phyloP scores from a whole-genome alignment of 2,329 filamentous ascomycete species.

The Hypoxylon rubiginosum region DNA sequence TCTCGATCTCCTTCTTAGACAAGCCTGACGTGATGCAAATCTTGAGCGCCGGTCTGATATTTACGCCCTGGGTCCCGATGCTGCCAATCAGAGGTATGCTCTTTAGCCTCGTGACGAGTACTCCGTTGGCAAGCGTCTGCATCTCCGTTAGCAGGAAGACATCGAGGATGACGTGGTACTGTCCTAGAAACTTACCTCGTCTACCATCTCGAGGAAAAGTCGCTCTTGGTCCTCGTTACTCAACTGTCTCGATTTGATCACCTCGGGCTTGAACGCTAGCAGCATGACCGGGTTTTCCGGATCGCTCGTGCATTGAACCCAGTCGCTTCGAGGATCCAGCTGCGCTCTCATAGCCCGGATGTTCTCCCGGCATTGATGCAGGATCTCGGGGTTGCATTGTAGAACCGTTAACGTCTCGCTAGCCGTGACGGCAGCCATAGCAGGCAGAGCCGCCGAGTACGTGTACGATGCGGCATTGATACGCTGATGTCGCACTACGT shows the following conservation, averaged over 20 bases:
- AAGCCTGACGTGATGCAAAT: constrained; percentile 90
- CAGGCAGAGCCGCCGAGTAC: constrained; percentile 93
- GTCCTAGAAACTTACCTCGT: constrained; percentile 78
- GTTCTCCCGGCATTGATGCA: constrained; percentile 85
- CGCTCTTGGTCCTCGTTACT: constrained; percentile 83
- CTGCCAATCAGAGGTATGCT: constrained; percentile 75
- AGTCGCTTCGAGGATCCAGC: constrained; percentile 92
- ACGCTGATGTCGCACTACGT: constrained; percentile 96
- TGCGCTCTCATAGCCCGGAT: constrained; percentile 87
- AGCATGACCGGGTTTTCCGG: constrained; percentile 90
- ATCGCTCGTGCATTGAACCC: constrained; percentile 85
- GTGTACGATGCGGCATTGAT: constrained; percentile 94
- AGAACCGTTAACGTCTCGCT: constrained; percentile 90
- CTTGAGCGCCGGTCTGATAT: constrained; percentile 85
- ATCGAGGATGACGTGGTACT: not conserved
- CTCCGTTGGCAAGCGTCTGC: constrained; percentile 86
- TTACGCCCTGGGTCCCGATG: constrained; percentile 76
- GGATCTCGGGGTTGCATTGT: constrained; percentile 86
- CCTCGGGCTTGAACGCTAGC: constrained; percentile 84
- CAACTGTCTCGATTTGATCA: constrained; percentile 78
- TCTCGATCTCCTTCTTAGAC: constrained; percentile 95
- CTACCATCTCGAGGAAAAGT: constrained; percentile 90
- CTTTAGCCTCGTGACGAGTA: constrained; percentile 90
- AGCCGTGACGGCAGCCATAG: constrained; percentile 93
- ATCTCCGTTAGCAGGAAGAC: constrained; percentile 19